A percentile compares a stretch with the other conserved stretches of the same genome.
Conservation (phyloP, 495 filamentous ascomycete genomes). For the Apodospora peruviana region DNA sequence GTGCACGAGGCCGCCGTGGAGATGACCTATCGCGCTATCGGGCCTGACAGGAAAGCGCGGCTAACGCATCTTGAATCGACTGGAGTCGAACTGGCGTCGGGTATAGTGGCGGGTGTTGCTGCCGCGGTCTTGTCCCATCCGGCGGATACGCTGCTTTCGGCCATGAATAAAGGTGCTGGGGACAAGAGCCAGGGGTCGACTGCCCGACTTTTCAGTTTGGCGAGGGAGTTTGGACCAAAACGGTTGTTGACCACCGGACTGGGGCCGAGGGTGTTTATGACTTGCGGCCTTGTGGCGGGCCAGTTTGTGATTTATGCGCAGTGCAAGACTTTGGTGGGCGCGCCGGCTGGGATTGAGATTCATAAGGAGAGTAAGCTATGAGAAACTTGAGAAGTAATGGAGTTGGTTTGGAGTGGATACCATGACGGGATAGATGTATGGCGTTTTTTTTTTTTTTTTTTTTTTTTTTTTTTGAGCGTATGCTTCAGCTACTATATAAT, state of each 20-base stretch:
- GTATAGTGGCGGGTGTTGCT: slow-evolving; percentile 81
- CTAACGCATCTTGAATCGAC: slow-evolving; percentile 47
- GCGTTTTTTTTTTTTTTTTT: too few species aligned
- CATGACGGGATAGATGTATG: too few species aligned
- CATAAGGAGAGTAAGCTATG: slow-evolving; percentile 23
- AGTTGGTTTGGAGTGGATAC: too few species aligned
- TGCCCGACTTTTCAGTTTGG: slow-evolving; percentile 29
- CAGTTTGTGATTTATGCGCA: slow-evolving; percentile 37
- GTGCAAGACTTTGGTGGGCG: slow-evolving; percentile 30
- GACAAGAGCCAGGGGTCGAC: slow-evolving; percentile 26
- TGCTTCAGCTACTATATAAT: too few species aligned
- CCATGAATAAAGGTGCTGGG: slow-evolving; percentile 73
- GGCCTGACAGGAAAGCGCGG: slow-evolving; percentile 26
- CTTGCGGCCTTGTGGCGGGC: slow-evolving; percentile 28
- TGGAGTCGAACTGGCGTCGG: slow-evolving; percentile 72
- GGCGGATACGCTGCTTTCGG: slow-evolving; percentile 83
- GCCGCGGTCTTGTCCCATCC: slow-evolving; percentile 82
- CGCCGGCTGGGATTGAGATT: slow-evolving; percentile 29
- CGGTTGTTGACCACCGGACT: slow-evolving; percentile 25
- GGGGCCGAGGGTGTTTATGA: slow-evolving; percentile 32
- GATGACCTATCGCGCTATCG: slow-evolving; percentile 27
- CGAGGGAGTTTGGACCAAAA: slow-evolving; percentile 29
- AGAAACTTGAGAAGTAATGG: not conserved
- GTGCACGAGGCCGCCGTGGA: slow-evolving; percentile 31
- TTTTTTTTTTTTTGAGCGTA: too few species aligned